A percentile compares a stretch with the other conserved stretches of the same genome.
These are phyloP conservation scores for Naganishia randhawae DNA, from an alignment of 768 basidiomycete genomes.

Conservation along the genomic window DNA sequence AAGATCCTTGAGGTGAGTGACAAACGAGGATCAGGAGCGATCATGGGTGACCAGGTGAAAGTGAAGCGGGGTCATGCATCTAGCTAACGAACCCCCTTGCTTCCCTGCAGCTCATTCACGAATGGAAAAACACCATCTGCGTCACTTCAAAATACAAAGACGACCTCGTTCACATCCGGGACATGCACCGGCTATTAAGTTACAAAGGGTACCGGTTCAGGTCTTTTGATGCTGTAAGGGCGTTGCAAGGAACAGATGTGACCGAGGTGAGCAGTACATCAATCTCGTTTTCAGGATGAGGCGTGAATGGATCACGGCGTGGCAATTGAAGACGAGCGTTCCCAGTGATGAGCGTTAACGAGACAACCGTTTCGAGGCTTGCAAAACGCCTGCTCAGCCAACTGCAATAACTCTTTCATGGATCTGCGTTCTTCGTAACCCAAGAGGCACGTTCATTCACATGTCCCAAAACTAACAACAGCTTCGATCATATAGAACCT, in stretches of 20 bases:
- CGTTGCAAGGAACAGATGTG: constrained; percentile 49
- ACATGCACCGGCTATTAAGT: constrained; percentile 89
- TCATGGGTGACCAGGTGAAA: too few species aligned
- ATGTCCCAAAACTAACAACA: background rate
- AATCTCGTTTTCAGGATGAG: background rate
- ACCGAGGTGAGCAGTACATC: constrained; percentile 47
- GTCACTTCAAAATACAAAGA: constrained; percentile 85
- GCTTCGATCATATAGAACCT: constrained; percentile 60
- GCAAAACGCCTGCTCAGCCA: too few species aligned
- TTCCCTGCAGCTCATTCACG: constrained; percentile 62
- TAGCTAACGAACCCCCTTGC: background rate
- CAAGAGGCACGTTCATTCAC: too few species aligned
- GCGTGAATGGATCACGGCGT: background rate
- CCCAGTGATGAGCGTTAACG: too few species aligned
- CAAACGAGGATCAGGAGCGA: too few species aligned
- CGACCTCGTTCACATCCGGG: constrained; percentile 90
- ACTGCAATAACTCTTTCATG: too few species aligned
- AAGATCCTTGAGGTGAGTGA: constrained; percentile 68
- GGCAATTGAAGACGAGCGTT: too few species aligned
- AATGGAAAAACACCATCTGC: constrained; percentile 94
- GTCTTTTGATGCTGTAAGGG: constrained; percentile 51
- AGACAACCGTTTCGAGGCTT: too few species aligned
- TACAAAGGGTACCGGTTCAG: constrained; percentile 71
- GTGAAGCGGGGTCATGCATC: too few species aligned
- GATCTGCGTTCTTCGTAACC: too few species aligned